Evolutionary conservation across 1,284 basidiomycete species (phyloP).

Genomic region (Ganoderma boninense): DNA sequence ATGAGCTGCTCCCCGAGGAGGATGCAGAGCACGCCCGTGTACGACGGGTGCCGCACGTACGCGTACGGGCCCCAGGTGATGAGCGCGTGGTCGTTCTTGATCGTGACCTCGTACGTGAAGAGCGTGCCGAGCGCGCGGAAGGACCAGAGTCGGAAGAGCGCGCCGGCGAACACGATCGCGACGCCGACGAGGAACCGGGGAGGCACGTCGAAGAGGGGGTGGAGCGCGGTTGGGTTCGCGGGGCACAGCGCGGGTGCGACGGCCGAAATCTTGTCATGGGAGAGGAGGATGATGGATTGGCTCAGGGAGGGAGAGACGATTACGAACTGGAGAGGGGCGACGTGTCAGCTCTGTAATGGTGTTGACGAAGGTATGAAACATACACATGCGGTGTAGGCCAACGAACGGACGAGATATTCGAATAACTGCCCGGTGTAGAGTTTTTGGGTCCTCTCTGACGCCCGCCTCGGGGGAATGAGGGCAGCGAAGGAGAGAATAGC

Average conservation of each 20-base stretch:
- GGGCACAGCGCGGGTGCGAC: conserved; percentile 1
- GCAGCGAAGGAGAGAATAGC: conserved; percentile 1
- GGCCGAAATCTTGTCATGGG: conserved; percentile 36
- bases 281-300: conserved; percentile 31
- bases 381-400: conserved; percentile 15
- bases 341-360: background rate
- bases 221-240: conserved; percentile 4
- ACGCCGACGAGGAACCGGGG: conserved; percentile 32
- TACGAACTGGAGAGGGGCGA: conserved; percentile 2
- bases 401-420: conserved; percentile 20
- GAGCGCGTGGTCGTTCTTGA: conserved; percentile 35
- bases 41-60: conserved; percentile 40
- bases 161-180: conserved; percentile 24
- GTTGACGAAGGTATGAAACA: background rate
- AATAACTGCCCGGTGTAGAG: conserved; percentile 21
- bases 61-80: conserved; percentile 40
- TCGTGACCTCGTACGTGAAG: conserved; percentile 41
- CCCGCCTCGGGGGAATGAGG: background rate
- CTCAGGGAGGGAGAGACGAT: conserved; percentile 12
- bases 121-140: conserved; percentile 35
- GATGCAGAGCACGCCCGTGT: conserved; percentile 38
- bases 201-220: conserved; percentile 11
- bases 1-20: conserved; percentile 33
- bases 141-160: conserved; percentile 33
- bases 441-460: background rate